Base-by-base conservation (phyloP, 495 filamentous ascomycete species). In the Hypomontagnella monticulosa region DNA sequence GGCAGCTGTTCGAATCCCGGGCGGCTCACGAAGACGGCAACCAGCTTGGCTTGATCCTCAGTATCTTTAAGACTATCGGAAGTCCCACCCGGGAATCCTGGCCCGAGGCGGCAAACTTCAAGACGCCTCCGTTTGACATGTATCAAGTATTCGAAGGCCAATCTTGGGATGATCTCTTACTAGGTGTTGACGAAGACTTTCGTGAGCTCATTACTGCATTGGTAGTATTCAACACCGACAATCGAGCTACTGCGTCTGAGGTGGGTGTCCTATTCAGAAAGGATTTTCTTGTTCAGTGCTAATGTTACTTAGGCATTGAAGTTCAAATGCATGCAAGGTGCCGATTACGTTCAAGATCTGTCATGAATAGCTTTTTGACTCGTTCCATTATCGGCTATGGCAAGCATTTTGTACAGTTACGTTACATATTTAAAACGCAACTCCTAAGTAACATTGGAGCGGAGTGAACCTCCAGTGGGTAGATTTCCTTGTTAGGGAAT, bases 31-130 rank as follows among this genome's bases (percentile, higher is more conserved):
- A 93, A 51, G 79, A 97, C 37, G 95, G 95, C 1, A 98, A 91
- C 71, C 96, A 99, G 75, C 81, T 99, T 30, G 90, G 91, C 4
- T 80, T 99, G 37, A 91, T 99, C 44, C 81, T 90, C 49, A 96
- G 91, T 66, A 93, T 97, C 15, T 99, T 99, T 76, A 85, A 87
- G 73, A 93, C 86, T 10, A 76, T 98, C 20, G 95, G 95, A 5
- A 97, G 93, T 2, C 95, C 95, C 0, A 88, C 88, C 43, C 76
- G 82, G 40, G 80, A 87, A 33, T 85, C 72, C 0, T 99, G 95
- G 95, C 94, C 94, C 0, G 80, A 86, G 59, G 83, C 83, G 4
- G 61, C 41, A 15, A 54, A 48, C 15, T 84, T 81, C 18, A 72
- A 71, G 46, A 85, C 82, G 1, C 80, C 80, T 10, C 84, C 84